Evolutionary conservation across 306 rosid species (phyloP).

Genomic region (Cercis canadensis): DNA sequence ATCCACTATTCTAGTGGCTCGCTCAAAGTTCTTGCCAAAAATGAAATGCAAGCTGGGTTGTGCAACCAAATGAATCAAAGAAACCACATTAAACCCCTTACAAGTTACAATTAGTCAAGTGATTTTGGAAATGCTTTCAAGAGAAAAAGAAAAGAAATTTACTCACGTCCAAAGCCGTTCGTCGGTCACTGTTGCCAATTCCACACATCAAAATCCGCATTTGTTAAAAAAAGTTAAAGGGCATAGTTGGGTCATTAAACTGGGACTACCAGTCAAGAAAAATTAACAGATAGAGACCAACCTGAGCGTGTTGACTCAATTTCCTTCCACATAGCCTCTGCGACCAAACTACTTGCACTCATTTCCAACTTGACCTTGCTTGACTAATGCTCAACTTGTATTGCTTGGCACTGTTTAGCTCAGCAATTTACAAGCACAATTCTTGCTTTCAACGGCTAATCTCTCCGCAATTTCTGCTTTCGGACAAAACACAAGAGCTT

Average conservation of each 20-base stretch:
- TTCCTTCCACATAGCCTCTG: slow-evolving; percentile 55
- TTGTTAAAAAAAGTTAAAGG: not conserved
- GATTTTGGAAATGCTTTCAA: not conserved
- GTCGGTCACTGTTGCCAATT: slow-evolving; percentile 36
- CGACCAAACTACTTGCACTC: slow-evolving; percentile 38
- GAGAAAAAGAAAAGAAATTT: not conserved
- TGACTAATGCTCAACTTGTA: not conserved
- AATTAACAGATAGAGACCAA: not conserved
- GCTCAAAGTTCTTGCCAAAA: slow-evolving; percentile 91
- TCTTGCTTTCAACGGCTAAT: no score
- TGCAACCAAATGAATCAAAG: slow-evolving; percentile 10
- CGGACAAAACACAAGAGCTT: no score
- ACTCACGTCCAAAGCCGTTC: slow-evolving; percentile 57
- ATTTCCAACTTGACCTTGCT: not conserved
- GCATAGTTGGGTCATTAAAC: not conserved
- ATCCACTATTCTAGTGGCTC: slow-evolving; percentile 87
- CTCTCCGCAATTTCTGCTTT: no score
- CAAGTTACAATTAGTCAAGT: not conserved
- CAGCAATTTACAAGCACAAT: not conserved
- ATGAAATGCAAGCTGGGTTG: slow-evolving; percentile 75
- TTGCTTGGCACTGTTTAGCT: no score
- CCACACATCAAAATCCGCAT: not conserved
- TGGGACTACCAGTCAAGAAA: slow-evolving; percentile 1
- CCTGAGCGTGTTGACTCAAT: slow-evolving; percentile 47
- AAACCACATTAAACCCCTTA: not conserved